Conservation (phyloP, 129 eudicot species). For the Flaveria brownii region DNA sequence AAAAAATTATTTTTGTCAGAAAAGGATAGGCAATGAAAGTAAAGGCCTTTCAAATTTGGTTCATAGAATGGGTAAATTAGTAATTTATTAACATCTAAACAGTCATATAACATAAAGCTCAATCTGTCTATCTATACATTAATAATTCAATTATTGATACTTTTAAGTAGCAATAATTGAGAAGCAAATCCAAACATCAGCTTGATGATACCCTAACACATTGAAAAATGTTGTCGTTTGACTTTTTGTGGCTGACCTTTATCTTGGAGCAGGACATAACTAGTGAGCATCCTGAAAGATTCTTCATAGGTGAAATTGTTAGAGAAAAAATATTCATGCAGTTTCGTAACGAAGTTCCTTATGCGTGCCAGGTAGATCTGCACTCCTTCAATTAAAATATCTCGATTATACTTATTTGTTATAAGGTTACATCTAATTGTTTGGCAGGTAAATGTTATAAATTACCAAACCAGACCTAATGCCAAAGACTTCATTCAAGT, state of each 20-base stretch:
- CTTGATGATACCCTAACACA: background rate
- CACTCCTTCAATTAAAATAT: slow-evolving; percentile 13
- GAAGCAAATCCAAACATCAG: background rate
- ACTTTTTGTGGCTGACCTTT: slow-evolving; percentile 1
- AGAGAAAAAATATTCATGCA: slow-evolving; percentile 98
- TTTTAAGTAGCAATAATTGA: too few species aligned
- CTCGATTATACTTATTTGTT: background rate
- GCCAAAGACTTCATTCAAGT: slow-evolving; percentile 99
- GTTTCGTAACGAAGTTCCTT: slow-evolving; percentile 96
- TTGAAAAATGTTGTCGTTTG: background rate
- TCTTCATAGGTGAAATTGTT: slow-evolving; percentile 87
- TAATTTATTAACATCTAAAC: too few species aligned
- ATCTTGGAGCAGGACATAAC: slow-evolving; percentile 64
- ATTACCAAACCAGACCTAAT: slow-evolving; percentile 78
- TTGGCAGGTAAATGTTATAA: slow-evolving; percentile 86
- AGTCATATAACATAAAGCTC: too few species aligned
- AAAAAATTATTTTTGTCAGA: too few species aligned
- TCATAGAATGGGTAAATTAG: too few species aligned
- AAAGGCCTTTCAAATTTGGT: too few species aligned
- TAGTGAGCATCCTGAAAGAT: slow-evolving; percentile 98
- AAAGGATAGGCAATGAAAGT: too few species aligned
- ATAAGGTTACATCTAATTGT: slow-evolving; percentile 5
- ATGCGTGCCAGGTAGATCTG: slow-evolving; percentile 84
- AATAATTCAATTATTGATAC: too few species aligned
- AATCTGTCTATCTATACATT: too few species aligned